These are phyloP conservation scores for Breynia disticha DNA, from an alignment of 441 rosid species.

Conservation along the genomic window DNA sequence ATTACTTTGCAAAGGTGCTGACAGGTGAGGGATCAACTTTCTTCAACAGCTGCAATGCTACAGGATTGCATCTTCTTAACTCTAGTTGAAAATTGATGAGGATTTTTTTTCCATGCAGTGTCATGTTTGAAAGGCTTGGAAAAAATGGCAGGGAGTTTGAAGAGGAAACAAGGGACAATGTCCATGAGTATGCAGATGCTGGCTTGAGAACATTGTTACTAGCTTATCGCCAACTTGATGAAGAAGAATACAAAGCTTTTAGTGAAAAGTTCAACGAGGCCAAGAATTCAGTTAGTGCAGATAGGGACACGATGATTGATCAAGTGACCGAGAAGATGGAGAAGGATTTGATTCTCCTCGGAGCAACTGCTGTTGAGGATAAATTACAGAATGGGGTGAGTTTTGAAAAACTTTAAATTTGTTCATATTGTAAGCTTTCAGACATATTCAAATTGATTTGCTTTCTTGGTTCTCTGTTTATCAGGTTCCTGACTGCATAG, in stretches of 20 bases:
- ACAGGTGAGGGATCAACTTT: too few species aligned
- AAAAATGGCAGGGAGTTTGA: constrained; percentile 36
- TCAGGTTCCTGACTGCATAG: constrained; percentile 88
- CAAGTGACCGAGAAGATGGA: constrained; percentile 62
- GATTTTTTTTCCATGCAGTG: too few species aligned
- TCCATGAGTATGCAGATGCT: constrained; percentile 59
- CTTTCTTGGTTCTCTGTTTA: too few species aligned
- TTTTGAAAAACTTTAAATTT: too few species aligned
- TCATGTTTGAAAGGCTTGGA: constrained; percentile 75
- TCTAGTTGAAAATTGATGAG: too few species aligned
- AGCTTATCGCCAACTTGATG: constrained; percentile 61
- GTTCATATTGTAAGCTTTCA: too few species aligned
- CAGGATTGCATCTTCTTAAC: too few species aligned
- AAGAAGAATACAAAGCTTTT: constrained; percentile 40
- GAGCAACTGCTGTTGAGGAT: constrained; percentile 97
- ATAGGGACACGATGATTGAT: constrained; percentile 48
- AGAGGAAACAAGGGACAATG: constrained; percentile 52
- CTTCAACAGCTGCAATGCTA: too few species aligned
- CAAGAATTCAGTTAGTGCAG: constrained; percentile 47
- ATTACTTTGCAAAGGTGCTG: constrained; percentile 85
- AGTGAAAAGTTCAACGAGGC: constrained; percentile 54
- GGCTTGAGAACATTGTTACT: constrained; percentile 78
- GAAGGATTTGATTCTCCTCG: constrained; percentile 64
- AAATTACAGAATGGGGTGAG: constrained; percentile 84
- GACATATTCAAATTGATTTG: too few species aligned